Percentiles rank a stretch among this genome's conserved stretches.
These are phyloP conservation scores for Delitschia confertaspora DNA, from an alignment of 495 filamentous ascomycete species.

Conservation along the genomic window DNA sequence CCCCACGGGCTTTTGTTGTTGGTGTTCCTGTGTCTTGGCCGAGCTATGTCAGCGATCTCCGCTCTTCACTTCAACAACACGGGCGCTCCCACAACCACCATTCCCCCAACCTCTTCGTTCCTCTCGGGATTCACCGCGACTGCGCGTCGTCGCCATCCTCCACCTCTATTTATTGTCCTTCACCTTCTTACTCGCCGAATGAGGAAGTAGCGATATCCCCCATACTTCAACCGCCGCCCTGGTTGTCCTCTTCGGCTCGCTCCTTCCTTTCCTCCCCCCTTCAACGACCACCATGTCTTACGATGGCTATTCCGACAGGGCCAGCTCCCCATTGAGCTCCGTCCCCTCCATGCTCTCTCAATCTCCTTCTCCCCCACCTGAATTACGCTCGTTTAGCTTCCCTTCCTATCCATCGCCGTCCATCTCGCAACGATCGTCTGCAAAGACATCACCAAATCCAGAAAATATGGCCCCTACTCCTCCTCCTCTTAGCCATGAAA, in stretches of 20 bases:
- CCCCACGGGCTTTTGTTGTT: conserved; percentile 18
- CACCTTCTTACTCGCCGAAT: neutral
- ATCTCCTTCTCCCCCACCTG: conserved; percentile 51
- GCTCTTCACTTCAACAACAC: conserved; percentile 1
- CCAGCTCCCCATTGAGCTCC: conserved; percentile 49
- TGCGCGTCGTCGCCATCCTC: conserved; percentile 4
- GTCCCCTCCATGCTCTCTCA: conserved; percentile 29
- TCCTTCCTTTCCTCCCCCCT: conserved; percentile 22
- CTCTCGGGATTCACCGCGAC: conserved; percentile 9
- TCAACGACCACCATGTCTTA: conserved; percentile 35
- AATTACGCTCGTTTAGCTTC: conserved; percentile 25
- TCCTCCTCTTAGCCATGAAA: conserved; percentile 41
- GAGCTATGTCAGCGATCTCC: neutral
- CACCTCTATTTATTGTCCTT: neutral
- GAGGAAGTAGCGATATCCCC: no score
- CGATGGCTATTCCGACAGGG: conserved; percentile 37
- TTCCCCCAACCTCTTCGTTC: conserved; percentile 27
- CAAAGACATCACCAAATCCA: conserved; percentile 31
- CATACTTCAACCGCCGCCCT: neutral
- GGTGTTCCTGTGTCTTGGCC: conserved; percentile 16
- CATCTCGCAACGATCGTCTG: conserved; percentile 48
- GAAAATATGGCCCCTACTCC: conserved; percentile 26
- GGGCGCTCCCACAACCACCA: no score
- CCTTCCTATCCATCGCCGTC: conserved; percentile 45
- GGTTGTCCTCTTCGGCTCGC: conserved; percentile 6